Percentiles rank a stretch among this genome's conserved stretches.
These are phyloP conservation scores for Cucurbita pepo DNA, from an alignment of 306 rosid species.

Conservation along the genomic window DNA sequence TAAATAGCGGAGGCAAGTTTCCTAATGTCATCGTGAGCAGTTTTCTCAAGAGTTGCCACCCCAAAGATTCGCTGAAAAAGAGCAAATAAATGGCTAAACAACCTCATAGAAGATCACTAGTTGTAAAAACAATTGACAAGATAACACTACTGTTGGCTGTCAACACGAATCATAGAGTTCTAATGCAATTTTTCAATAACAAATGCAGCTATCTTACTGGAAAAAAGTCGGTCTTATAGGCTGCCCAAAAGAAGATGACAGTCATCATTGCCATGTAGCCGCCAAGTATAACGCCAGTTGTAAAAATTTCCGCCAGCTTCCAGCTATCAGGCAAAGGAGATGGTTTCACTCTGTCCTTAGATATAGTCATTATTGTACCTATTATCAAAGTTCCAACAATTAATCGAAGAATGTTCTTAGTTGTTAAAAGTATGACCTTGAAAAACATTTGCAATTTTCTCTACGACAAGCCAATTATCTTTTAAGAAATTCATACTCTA, in stretches of 20 bases:
- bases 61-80: constrained; percentile 62
- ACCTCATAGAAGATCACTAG: background rate
- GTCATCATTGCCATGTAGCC: constrained; percentile 98
- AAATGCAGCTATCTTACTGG: constrained; percentile 40
- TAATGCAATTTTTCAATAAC: background rate
- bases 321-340: constrained; percentile 99
- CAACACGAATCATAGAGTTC: background rate
- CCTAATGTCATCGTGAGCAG: constrained; percentile 65
- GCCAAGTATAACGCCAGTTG: constrained; percentile 85
- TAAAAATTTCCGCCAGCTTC: constrained; percentile 86
- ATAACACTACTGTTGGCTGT: background rate
- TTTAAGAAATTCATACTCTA: background rate
- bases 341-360: constrained; percentile 92
- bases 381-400: constrained; percentile 1
- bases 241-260: constrained; percentile 95
- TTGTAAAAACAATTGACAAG: background rate
- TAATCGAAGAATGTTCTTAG: background rate
- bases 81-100: background rate
- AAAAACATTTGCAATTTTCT: background rate
- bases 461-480: background rate
- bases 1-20: constrained; percentile 93
- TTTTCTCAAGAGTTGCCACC: constrained; percentile 66
- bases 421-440: background rate
- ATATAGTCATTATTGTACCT: constrained; percentile 98
- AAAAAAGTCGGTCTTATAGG: constrained; percentile 84